Percentiles rank a stretch among this genome's conserved stretches.
Conservation (phyloP, 495 filamentous ascomycete genomes). For the Rhizodiscina lignyota region DNA sequence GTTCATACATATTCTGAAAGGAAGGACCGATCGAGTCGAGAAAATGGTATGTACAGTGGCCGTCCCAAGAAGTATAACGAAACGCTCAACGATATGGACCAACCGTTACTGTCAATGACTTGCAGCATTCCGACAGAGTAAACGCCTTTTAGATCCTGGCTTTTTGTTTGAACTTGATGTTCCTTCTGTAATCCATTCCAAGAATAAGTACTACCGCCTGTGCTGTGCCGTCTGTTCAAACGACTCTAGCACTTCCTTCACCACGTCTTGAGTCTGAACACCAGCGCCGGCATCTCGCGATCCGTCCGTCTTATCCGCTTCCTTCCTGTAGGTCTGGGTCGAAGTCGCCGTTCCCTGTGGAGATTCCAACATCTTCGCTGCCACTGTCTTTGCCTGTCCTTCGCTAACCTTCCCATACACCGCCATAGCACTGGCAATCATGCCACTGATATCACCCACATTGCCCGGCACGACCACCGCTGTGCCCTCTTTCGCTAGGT, state of each 20-base stretch:
- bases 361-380: conserved; percentile 25
- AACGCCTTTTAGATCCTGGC: too few species aligned
- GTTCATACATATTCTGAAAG: too few species aligned
- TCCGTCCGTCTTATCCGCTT: conserved; percentile 1
- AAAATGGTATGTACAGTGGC: too few species aligned
- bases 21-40: too few species aligned
- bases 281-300: neutral
- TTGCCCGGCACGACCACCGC: conserved; percentile 91
- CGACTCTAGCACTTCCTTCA: conserved; percentile 31
- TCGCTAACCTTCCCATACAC: conserved; percentile 90
- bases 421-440: conserved; percentile 93
- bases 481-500: conserved; percentile 83
- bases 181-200: too few species aligned
- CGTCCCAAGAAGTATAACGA: too few species aligned
- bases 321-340: conserved; percentile 1
- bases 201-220: neutral
- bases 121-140: too few species aligned
- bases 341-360: conserved; percentile 3
- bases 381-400: conserved; percentile 55
- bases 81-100: too few species aligned
- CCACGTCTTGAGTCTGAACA: conserved; percentile 22
- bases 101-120: too few species aligned
- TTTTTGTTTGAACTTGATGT: too few species aligned
- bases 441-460: conserved; percentile 87
- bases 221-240: conserved; percentile 29